Base-by-base conservation (phyloP, 2,329 filamentous ascomycete species). In the Fusarium newnesense region DNA sequence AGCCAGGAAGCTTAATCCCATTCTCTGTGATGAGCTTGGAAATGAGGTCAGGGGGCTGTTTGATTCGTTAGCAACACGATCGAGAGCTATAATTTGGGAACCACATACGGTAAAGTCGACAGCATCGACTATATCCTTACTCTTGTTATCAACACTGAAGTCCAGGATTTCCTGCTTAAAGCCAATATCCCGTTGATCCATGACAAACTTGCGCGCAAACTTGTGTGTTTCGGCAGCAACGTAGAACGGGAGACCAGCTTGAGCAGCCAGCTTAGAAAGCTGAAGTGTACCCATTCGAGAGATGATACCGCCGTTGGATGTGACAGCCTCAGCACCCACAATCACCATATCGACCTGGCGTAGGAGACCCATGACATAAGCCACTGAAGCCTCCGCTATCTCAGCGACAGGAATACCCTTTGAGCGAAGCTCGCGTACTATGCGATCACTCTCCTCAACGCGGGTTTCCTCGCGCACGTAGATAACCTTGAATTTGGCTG, bases 211-310 rank as follows among this genome's bases (percentile, higher is more conserved):
- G 77, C 95, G 89, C 50, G 97, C 94, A 80, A 99, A 98, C 84
- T 99, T 99, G 86, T 99, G 96, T 77, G 94, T 97, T 85, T 99
- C 96, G 2, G 93, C 93, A 9, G 96, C 95, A 24, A 97, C 95
- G 79, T 97, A 97, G 76, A 98, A 94, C 0, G 93, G 93, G 71
- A 94, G 91, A 43, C 91, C 90, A 49, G 86, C 86, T 34, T 83
- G 81, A 77, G 92, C 91, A 9, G 95, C 95, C 59, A 98, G 85
- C 75, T 94, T 85, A 4, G 94, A 95, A 76, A 98, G 92, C 84
- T 97, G 95, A 76, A 94, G 96, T 5, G 89, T 91, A 59, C 96
- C 96, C 83, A 98, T 89, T 54, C 95, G 87, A 30, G 93, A 96
- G 75, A 99, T 94, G 76, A 98, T 93, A 42, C 96, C 96, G 56